Evolutionary conservation across 257 asterid species (phyloP).

Genomic region (Solanum boliviense): DNA sequence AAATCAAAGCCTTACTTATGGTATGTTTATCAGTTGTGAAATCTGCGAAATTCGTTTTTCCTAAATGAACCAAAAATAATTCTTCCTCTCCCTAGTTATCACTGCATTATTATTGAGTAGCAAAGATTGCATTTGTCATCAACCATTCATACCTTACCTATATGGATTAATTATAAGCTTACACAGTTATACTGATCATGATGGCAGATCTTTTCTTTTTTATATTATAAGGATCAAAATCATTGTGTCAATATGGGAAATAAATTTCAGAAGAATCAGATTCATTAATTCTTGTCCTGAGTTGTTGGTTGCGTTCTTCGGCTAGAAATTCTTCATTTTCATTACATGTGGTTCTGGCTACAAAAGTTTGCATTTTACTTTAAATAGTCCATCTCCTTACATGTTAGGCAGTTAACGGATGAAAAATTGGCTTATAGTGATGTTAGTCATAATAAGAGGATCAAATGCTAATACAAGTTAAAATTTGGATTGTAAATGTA

Average conservation of each 20-base stretch:
- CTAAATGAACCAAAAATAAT: no score
- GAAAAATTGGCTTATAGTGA: no score
- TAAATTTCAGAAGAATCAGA: background rate
- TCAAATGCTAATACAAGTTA: no score
- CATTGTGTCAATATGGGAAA: background rate
- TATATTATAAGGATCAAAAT: no score
- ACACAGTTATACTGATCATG: background rate
- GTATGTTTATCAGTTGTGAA: conserved; percentile 17
- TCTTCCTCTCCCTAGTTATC: no score
- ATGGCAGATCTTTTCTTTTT: background rate
- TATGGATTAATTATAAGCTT: background rate
- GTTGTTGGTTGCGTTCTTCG: background rate
- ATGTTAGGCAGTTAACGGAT: no score
- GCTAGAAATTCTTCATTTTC: background rate
- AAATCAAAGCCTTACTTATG: conserved; percentile 70
- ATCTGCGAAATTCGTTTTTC: no score
- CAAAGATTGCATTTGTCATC: background rate
- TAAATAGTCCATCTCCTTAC: no score
- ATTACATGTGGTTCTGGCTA: background rate
- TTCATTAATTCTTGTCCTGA: background rate
- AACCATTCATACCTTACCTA: background rate
- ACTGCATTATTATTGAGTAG: no score
- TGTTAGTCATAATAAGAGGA: no score
- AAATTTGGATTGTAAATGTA: no score
- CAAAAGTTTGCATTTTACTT: background rate